A percentile compares a stretch with the other conserved stretches of the same genome.
phyloP scores from a whole-genome alignment of 2,329 filamentous ascomycete genomes.

The Stachybotrys echinatus region DNA sequence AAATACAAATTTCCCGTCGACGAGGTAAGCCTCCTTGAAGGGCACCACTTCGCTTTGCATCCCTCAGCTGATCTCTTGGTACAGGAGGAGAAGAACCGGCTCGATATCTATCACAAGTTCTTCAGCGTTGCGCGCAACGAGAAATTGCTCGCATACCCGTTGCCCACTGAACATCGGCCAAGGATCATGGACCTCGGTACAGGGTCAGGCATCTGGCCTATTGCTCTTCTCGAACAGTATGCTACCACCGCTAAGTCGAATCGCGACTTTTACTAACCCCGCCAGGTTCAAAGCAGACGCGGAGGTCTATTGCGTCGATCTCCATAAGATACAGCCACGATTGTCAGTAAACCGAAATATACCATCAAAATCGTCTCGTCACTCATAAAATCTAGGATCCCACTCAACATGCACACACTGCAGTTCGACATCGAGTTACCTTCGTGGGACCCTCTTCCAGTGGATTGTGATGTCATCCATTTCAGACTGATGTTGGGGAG shows the following conservation, averaged over 20 bases:
- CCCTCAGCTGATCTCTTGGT: slow-evolving; percentile 9
- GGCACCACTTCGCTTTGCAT: not conserved
- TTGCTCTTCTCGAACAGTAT: slow-evolving; percentile 72
- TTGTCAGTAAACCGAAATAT: slow-evolving; percentile 24
- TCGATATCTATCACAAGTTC: slow-evolving; percentile 79
- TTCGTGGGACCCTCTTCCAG: slow-evolving; percentile 46
- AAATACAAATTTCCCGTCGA: slow-evolving; percentile 77
- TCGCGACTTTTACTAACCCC: not conserved
- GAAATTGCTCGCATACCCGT: slow-evolving; percentile 14
- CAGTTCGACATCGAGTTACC: slow-evolving; percentile 73
- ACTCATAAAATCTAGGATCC: slow-evolving; percentile 52
- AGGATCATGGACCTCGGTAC: slow-evolving; percentile 67
- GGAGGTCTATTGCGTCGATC: slow-evolving; percentile 31
- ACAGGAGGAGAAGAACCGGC: slow-evolving; percentile 67
- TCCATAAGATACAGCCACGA: slow-evolving; percentile 33
- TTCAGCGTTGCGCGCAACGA: slow-evolving; percentile 59
- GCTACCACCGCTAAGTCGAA: slow-evolving; percentile 19
- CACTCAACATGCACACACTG: slow-evolving; percentile 47
- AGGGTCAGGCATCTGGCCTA: slow-evolving; percentile 87
- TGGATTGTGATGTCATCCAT: slow-evolving; percentile 75
- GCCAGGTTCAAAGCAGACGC: slow-evolving; percentile 16
- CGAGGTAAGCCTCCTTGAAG: slow-evolving; percentile 52
- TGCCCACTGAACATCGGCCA: slow-evolving; percentile 11
- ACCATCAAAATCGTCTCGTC: not conserved
- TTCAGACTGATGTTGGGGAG: slow-evolving; percentile 74